Evolutionary conservation across 2,329 filamentous ascomycete genomes (phyloP), one percentile per base, ranked within the genome.

Genomic region (Trichoderma brevicompactum): DNA sequence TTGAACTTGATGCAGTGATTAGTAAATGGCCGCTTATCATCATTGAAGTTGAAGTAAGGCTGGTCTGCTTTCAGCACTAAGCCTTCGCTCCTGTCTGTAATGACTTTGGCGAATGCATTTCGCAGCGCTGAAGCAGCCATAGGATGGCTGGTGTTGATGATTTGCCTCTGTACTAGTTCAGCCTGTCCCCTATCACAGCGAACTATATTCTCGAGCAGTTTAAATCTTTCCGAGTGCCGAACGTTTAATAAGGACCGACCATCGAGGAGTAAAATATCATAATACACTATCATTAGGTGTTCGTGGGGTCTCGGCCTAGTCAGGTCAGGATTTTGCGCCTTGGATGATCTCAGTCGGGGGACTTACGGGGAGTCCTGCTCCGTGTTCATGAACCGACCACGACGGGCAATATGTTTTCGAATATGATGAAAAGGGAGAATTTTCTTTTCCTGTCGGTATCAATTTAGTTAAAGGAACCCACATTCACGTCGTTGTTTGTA

Each of bases 391-490:
- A 87, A 90, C 0, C 81, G 80, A 1, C 92, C 92, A 52, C 91
- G 89, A 46, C 92, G 85, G 7, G 85, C 82, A 32, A 97, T 85
- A 72, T 96, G 90, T 70, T 92, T 94, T 52, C 92, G 85, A 66
- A 97, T 89, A 71, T 92, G 91, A 70, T 95, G 87, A 70, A 97
- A 97, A 1, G 88, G 87, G 49, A 92, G 78, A 3, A 96, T 87
- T 43, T 81, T 84, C 23, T 83, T 77, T 49, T 89, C 81, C 77
- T 86, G 17, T 7, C 15, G 3, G 6, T 9, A 5, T 17, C 8
- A 3, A 8, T 17, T 53, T 12, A 44, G 49, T 38, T 7, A 54
- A 54, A 5, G 2, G 7, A 28, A 2, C 0, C 19, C 28, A 5
- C 8, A 38, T 12, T 23, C 13, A 38, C 8, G 5, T n/a, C n/a